phyloP scores from a whole-genome alignment of 257 asterid species.

The Penstemon davidsonii region DNA sequence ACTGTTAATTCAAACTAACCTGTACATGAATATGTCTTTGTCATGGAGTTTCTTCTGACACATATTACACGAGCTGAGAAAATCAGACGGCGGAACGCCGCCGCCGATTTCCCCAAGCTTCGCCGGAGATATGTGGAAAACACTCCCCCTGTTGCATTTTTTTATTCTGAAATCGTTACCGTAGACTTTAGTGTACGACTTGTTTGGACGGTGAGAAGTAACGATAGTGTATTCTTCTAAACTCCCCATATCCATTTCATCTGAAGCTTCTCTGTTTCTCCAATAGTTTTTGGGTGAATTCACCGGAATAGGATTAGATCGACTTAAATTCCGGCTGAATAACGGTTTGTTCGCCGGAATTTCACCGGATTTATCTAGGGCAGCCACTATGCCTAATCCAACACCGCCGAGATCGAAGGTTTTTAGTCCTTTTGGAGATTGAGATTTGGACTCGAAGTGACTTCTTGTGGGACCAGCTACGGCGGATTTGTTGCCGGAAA shows the following conservation, averaged over 20 bases:
- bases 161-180: constrained; percentile 37
- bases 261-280: constrained; percentile 14
- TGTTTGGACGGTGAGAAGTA: constrained; percentile 59
- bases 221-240: constrained; percentile 71
- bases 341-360: constrained; percentile 32
- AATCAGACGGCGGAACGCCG: constrained; percentile 55
- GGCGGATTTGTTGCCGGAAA: constrained; percentile 36
- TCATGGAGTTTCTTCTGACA: constrained; percentile 78
- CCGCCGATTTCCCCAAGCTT: constrained; percentile 33
- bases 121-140: constrained; percentile 69
- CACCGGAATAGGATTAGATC: constrained; percentile 71
- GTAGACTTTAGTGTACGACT: constrained; percentile 55
- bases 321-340: constrained; percentile 45
- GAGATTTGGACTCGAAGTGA: constrained; percentile 47
- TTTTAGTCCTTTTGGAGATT: constrained; percentile 54
- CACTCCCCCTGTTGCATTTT: constrained; percentile 37
- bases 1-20: constrained; percentile 40
- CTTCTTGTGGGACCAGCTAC: constrained; percentile 41
- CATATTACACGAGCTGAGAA: constrained; percentile 65
- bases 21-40: constrained; percentile 86
- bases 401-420: constrained; percentile 67
- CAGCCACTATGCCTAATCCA: constrained; percentile 86
- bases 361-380: constrained; percentile 60
- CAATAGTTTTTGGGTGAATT: constrained; percentile 25
- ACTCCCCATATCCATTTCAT: constrained; percentile 41